Evolutionary conservation across 2,329 filamentous ascomycete genomes (phyloP), one percentile per base, ranked within the genome.

Genomic region (Arthrinium phaeospermum): DNA sequence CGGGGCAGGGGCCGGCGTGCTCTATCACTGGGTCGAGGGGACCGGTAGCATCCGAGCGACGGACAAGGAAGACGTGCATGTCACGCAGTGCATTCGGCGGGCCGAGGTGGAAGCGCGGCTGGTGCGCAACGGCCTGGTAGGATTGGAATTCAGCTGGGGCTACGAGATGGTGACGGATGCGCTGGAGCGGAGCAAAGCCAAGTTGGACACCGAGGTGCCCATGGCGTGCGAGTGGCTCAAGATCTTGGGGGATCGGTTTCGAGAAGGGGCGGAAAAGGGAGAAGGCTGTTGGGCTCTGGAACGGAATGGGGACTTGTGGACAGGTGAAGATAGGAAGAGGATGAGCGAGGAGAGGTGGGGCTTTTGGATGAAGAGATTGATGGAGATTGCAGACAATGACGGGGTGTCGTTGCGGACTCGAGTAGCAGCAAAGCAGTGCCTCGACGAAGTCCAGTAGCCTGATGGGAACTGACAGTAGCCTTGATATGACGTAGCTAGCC

Each of bases 121-220:
- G 22, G 70, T 44, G 61, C 46, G 67, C 24, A 34, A 13, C 10
- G 49, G 64, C 12, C 7, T 73, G 3, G 72, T 27, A 1, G 30
- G 70, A 1, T 41, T 75, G 41, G 53, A 67, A 13, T 61, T 73
- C 10, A 61, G 68, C 27, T 75, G 71, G 71, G 74, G 74, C 16
- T 75, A 75, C 41, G 73, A 74, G 69, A 67, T 68, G 44, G 72
- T 74, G 12, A 69, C 71, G 6, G 73, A 73, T 53, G 74, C 74
- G 19, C 70, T 75, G 10, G 74, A 75, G 49, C 30, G 71, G 19
- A 57, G 70, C 27, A 37, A 73, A 14, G 70, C 68, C 4, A 30
- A 71, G 19, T 46, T 73, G n/a, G 71, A 73, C 46, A 44, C 72
- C 41, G 67, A 73, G 51, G 57, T 75, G 13, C 71, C 71, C 2